Base-by-base conservation (phyloP, 2,329 filamentous ascomycete species). In the Hirsutella rhossiliensis region DNA sequence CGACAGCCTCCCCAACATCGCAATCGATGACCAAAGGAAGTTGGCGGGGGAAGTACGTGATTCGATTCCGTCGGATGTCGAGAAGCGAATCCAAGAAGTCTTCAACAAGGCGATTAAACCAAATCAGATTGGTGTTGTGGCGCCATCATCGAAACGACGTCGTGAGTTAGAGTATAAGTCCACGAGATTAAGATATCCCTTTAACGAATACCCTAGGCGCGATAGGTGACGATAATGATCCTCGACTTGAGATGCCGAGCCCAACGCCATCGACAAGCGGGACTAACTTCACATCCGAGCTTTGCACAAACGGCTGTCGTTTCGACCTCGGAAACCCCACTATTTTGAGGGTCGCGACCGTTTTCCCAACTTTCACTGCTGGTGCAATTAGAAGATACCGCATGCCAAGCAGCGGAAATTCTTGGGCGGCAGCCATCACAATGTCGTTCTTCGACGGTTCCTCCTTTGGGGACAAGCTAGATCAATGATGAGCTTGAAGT, bases 401-500 rank as follows among this genome's bases (percentile, higher is more conserved):
- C 27, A 19, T 6, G 41, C 29, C 19, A 9, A 36, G 18, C n/a
- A 37, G 19, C 31, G 13, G 19, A 12, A 36, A 29, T 11, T 15
- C 32, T 7, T 43, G 31, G 41, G 18, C 32, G 36, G 41, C 31
- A n/a, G 41, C 41, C 28, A 17, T 43, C 20, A 43, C 31, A 17
- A 43, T 43, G 31, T 36, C 41, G n/a, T 43, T 43, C 20, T 31
- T 38, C 31, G 31, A 37, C 20, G 31, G 27, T 28, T 27, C 41
- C 12, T 37, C 41, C 7, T 37, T 43, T 19, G 41, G 36, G 13
- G 37, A 43, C 23, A 43, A 43, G 27, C 12, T 37, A 11, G 41
- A 20, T 43, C 41, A 3, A 43, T 43, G 31, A 43, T 43, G 20
- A 43, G 41, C 30, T 5, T 43, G 41, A 43, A 17, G 12, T 43